Percentiles rank a stretch among this genome's conserved stretches.
Conservation (phyloP, 2,329 filamentous ascomycete species). For the Sporothrix mexicana region DNA sequence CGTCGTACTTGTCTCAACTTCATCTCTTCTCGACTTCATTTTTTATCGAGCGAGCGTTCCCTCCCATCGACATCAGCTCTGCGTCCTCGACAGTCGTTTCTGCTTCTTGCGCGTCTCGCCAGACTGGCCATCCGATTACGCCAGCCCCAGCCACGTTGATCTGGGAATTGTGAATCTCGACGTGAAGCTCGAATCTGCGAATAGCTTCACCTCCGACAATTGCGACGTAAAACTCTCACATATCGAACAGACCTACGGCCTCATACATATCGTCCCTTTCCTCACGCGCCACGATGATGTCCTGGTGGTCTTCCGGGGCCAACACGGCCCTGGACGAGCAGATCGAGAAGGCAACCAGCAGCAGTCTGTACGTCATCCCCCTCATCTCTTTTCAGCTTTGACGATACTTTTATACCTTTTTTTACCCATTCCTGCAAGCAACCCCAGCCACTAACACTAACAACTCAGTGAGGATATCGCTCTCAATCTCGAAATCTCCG, state of each 20-base stretch:
- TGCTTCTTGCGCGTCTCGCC: neutral
- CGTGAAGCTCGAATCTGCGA: conserved; percentile 3
- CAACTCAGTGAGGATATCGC: conserved; percentile 84
- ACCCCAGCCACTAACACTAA: neutral
- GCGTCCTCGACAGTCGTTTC: neutral
- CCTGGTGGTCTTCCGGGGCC: conserved; percentile 93
- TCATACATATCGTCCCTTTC: neutral
- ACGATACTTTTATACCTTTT: neutral
- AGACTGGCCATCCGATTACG: conserved; percentile 5
- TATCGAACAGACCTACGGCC: neutral
- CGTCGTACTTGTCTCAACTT: neutral
- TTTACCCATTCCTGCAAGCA: neutral
- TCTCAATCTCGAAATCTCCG: conserved; percentile 96
- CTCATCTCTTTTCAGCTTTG: neutral
- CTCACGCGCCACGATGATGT: conserved; percentile 67
- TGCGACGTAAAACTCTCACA: neutral
- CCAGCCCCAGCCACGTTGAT: neutral
- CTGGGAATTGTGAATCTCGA: too few species aligned
- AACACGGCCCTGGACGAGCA: conserved; percentile 95
- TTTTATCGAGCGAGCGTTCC: neutral
- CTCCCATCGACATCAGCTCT: neutral
- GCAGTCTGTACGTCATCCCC: conserved; percentile 73
- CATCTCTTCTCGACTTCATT: neutral
- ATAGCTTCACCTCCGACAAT: neutral
- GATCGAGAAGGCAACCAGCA: conserved; percentile 92